phyloP scores from a whole-genome alignment of 352 stramenopile genomes.

The Pythium coloratum region DNA sequence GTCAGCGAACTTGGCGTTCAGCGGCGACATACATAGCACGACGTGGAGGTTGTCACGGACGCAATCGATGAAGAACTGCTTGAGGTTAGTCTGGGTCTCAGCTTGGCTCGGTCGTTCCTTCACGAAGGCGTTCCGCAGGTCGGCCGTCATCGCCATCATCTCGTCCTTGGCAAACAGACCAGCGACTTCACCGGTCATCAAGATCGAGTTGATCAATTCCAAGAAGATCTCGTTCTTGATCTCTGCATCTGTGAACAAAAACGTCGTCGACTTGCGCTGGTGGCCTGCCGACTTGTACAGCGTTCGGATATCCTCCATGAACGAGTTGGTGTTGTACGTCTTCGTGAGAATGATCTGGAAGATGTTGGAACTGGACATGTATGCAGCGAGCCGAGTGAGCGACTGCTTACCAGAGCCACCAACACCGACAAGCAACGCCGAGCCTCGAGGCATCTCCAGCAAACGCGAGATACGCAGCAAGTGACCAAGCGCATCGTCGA shows the following conservation, averaged over 20 bases:
- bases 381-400: slow-evolving; percentile 94
- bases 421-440: slow-evolving; percentile 95
- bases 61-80: slow-evolving; percentile 98
- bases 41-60: slow-evolving; percentile 98
- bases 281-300: slow-evolving; percentile 98
- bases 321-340: slow-evolving; percentile 96
- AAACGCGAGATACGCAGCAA: slow-evolving; percentile 95
- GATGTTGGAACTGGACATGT: slow-evolving; percentile 95
- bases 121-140: slow-evolving; percentile 94
- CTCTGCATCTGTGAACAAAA: slow-evolving; percentile 98
- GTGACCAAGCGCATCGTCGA: slow-evolving; percentile 97
- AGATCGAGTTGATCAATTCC: slow-evolving; percentile 97
- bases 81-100: slow-evolving; percentile 96
- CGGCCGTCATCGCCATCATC: slow-evolving; percentile 98
- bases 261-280: slow-evolving; percentile 95
- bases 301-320: slow-evolving; percentile 97
- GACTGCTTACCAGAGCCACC: slow-evolving; percentile 97
- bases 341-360: slow-evolving; percentile 99
- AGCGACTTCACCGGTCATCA: slow-evolving; percentile 98
- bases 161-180: slow-evolving; percentile 98
- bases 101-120: slow-evolving; percentile 94
- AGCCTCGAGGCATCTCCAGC: slow-evolving; percentile 96
- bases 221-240: slow-evolving; percentile 99
- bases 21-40: slow-evolving; percentile 98
- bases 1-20: slow-evolving; percentile 97